Percentiles rank a stretch among this genome's conserved stretches.
Conservation (phyloP, 352 stramenopile species). For the Blastocystis sp. region DNA sequence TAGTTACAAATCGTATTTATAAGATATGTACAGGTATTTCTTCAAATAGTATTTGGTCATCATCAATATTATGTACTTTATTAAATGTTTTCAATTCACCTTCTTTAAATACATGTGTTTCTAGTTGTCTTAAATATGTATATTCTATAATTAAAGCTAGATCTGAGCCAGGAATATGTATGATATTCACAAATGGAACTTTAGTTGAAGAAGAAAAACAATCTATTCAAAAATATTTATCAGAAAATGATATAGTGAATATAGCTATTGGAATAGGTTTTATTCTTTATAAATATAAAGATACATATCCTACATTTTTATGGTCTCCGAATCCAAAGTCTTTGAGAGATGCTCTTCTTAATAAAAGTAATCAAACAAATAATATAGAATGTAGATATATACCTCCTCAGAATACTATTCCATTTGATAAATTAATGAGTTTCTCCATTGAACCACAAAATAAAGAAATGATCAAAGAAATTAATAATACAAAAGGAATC, state of each 20-base stretch:
- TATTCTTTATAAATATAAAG: background rate
- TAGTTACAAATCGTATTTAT: background rate
- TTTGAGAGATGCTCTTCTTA: too few relatives aligned
- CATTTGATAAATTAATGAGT: too few relatives aligned
- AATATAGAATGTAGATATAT: too few relatives aligned
- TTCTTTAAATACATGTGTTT: background rate
- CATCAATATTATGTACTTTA: background rate
- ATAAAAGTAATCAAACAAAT: too few relatives aligned
- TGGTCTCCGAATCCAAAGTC: slow-evolving; percentile 7
- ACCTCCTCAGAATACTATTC: too few relatives aligned
- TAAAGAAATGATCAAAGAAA: too few relatives aligned
- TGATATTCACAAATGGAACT: slow-evolving; percentile 4
- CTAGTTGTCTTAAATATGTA: background rate
- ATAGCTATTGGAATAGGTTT: slow-evolving; percentile 3
- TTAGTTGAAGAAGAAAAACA: background rate
- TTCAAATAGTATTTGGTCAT: background rate
- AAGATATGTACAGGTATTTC: background rate
- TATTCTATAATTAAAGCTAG: background rate
- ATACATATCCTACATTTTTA: background rate
- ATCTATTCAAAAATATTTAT: background rate
- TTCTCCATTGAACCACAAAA: too few relatives aligned
- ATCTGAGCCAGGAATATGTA: background rate
- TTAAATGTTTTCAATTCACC: background rate
- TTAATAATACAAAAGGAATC: too few relatives aligned
- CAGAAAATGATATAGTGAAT: background rate